Evolutionary conservation across 2,329 filamentous ascomycete genomes (phyloP).

Genomic region (Nemania sp.): DNA sequence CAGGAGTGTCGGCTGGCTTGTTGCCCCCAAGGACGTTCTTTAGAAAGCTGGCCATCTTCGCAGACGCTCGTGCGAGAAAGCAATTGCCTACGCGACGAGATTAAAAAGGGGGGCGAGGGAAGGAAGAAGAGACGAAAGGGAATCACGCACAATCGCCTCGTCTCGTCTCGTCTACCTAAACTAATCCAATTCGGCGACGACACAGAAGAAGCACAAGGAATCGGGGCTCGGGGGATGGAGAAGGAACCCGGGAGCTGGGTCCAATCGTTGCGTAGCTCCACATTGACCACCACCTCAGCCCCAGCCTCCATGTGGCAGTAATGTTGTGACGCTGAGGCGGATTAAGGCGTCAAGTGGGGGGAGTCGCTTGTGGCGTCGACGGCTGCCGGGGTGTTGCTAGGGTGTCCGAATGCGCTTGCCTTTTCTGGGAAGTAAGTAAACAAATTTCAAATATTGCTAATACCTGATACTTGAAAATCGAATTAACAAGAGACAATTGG

Average conservation of each 20-base stretch:
- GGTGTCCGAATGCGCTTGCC: neutral
- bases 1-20: slow-evolving; percentile 67
- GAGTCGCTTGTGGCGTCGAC: slow-evolving; percentile 23
- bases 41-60: slow-evolving; percentile 68
- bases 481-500: slow-evolving; percentile 1
- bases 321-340: neutral
- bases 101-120: slow-evolving; percentile 28
- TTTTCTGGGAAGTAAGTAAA: neutral
- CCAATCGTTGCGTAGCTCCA: slow-evolving; percentile 33
- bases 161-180: no score
- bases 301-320: neutral
- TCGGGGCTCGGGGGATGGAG: slow-evolving; percentile 25
- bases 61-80: slow-evolving; percentile 42
- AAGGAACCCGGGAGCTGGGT: slow-evolving; percentile 35
- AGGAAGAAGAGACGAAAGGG: slow-evolving; percentile 27
- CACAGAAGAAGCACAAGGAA: slow-evolving; percentile 28
- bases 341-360: slow-evolving; percentile 9
- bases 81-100: slow-evolving; percentile 41
- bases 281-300: neutral
- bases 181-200: slow-evolving; percentile 29
- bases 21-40: slow-evolving; percentile 77
- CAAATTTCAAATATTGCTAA: neutral
- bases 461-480: neutral
- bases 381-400: neutral
- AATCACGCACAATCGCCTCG: slow-evolving; percentile 28